Conservation (phyloP, 192 early-diverging fungal species). For the Linnemannia hyalina region DNA sequence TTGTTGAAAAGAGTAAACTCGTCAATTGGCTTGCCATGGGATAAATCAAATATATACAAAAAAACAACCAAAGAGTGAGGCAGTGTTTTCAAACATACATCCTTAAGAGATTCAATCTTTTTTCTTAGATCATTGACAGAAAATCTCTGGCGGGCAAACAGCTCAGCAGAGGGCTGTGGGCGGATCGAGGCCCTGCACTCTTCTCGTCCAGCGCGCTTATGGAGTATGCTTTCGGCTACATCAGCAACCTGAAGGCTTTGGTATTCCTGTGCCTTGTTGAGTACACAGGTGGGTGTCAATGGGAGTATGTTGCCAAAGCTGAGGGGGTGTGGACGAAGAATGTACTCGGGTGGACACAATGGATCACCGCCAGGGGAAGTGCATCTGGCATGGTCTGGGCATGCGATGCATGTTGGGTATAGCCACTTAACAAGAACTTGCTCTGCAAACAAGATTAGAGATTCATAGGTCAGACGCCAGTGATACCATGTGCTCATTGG, state of each 20-base stretch:
- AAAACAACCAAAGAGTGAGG: not conserved
- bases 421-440: slow-evolving; percentile 15
- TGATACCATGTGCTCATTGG: not conserved
- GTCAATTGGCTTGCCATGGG: not conserved
- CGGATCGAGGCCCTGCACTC: slow-evolving; percentile 28
- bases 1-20: not conserved
- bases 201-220: slow-evolving; percentile 27
- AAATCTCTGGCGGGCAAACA: slow-evolving; percentile 19
- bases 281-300: slow-evolving; percentile 38
- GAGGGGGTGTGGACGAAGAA: slow-evolving; percentile 33
- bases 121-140: slow-evolving; percentile 27
- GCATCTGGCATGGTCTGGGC: slow-evolving; percentile 53
- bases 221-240: slow-evolving; percentile 31
- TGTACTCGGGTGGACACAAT: slow-evolving; percentile 35
- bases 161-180: slow-evolving; percentile 12
- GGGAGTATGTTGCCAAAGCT: slow-evolving; percentile 47
- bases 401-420: slow-evolving; percentile 57
- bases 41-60: not conserved
- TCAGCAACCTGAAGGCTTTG: slow-evolving; percentile 40
- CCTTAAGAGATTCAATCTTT: slow-evolving; percentile 28
- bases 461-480: not conserved
- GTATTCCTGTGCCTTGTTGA: slow-evolving; percentile 43
- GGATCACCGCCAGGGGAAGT: not conserved
- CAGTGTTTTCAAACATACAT: slow-evolving; percentile 31
- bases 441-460: not conserved